Percentiles rank a stretch among this genome's conserved stretches.
phyloP scores from a whole-genome alignment of 2,329 filamentous ascomycete genomes.

The Fusarium tanahbumbuense region DNA sequence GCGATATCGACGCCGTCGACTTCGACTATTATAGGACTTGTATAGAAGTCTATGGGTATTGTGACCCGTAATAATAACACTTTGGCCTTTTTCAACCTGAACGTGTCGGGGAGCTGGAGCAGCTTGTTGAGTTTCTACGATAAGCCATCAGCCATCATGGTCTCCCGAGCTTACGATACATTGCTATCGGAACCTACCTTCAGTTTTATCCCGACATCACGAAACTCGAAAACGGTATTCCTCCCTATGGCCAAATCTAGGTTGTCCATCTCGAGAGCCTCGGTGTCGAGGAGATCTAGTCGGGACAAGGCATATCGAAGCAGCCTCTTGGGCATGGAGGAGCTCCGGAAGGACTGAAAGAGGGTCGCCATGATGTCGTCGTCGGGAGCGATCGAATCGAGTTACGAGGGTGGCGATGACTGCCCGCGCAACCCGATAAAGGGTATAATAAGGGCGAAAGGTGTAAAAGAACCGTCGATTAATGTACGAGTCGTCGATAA shows the following conservation, averaged over 20 bases:
- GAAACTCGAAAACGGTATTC: conserved; percentile 84
- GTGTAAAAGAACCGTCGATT: conserved; percentile 14
- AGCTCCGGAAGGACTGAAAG: conserved; percentile 71
- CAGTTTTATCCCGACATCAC: conserved; percentile 84
- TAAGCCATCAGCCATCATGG: conserved; percentile 37
- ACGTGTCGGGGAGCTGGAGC: conserved; percentile 77
- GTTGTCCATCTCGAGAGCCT: conserved; percentile 86
- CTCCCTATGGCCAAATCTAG: conserved; percentile 86
- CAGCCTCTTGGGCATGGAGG: conserved; percentile 88
- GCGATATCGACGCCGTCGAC: conserved; percentile 83
- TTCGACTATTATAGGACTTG: conserved; percentile 83
- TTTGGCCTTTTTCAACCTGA: conserved; percentile 78
- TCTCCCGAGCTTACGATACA: conserved; percentile 17
- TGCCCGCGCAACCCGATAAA: conserved; percentile 31
- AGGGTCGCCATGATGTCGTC: conserved; percentile 73
- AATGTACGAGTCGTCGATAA: conserved; percentile 18
- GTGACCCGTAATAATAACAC: conserved; percentile 82
- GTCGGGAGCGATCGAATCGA: conserved; percentile 17
- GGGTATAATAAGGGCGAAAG: conserved; percentile 10
- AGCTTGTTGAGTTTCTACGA: conserved; percentile 80
- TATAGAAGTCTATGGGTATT: conserved; percentile 88
- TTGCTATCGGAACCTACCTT: conserved; percentile 63
- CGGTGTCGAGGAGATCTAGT: conserved; percentile 87
- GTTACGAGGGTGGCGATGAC: conserved; percentile 27
- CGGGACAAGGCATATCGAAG: conserved; percentile 86